phyloP scores from a whole-genome alignment of 441 rosid genomes.

The Pelargonium hybrid region DNA sequence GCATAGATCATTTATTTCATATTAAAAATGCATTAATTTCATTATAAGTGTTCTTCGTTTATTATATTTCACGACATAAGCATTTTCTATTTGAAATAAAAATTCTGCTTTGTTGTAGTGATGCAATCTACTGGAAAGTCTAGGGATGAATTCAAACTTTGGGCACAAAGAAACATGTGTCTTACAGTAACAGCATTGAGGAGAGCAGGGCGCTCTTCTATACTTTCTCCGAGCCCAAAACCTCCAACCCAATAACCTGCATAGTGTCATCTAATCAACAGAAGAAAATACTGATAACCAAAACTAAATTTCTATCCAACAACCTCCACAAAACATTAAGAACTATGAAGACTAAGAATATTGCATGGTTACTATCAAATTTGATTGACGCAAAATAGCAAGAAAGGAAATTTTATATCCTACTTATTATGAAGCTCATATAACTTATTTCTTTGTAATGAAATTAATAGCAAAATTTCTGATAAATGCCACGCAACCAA shows the following conservation, averaged over 20 bases:
- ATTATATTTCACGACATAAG: background rate
- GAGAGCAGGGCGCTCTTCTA: slow-evolving; percentile 51
- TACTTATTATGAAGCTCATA: background rate
- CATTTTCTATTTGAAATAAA: background rate
- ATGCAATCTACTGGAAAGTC: background rate
- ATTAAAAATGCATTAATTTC: background rate
- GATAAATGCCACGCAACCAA: background rate
- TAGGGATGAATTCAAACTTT: background rate
- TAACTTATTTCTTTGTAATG: background rate
- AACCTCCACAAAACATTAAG: background rate
- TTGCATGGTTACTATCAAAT: no score
- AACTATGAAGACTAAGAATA: background rate
- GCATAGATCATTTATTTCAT: background rate
- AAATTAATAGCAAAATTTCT: background rate
- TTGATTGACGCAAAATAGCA: background rate
- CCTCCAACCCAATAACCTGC: slow-evolving; percentile 79
- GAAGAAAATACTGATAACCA: background rate
- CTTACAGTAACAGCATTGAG: slow-evolving; percentile 53
- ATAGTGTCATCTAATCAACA: slow-evolving; percentile 13
- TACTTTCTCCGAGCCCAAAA: slow-evolving; percentile 72
- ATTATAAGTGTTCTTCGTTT: background rate
- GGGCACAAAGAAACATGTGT: background rate
- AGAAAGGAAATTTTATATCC: background rate
- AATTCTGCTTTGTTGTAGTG: background rate
- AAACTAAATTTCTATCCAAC: background rate